phyloP scores from a whole-genome alignment of 1,284 basidiomycete genomes.

The Amylostereum chailletii region DNA sequence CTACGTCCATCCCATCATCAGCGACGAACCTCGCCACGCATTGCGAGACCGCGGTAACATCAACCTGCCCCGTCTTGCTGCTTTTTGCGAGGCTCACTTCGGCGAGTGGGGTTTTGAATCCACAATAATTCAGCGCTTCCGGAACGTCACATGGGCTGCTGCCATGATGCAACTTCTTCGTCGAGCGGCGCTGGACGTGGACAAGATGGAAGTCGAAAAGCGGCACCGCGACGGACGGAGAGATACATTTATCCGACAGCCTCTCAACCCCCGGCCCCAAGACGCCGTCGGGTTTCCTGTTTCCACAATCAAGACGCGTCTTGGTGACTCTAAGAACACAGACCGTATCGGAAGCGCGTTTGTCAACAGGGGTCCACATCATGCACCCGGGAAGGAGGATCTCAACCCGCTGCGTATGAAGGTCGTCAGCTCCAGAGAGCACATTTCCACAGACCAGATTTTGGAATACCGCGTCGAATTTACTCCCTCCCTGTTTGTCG shows the following conservation, averaged over 20 bases:
- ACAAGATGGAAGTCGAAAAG: slow-evolving; percentile 23
- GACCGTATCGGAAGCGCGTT: slow-evolving; percentile 26
- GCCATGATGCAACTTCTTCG: slow-evolving; percentile 31
- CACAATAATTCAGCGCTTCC: slow-evolving; percentile 31
- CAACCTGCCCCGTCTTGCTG: slow-evolving; percentile 35
- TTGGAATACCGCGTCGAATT: slow-evolving; percentile 35
- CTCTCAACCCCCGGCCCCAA: slow-evolving; percentile 12
- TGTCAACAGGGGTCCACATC: slow-evolving; percentile 19
- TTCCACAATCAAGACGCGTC: slow-evolving; percentile 22
- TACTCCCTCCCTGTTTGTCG: slow-evolving; percentile 29
- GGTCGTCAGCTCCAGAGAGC: slow-evolving; percentile 24
- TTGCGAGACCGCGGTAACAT: slow-evolving; percentile 24
- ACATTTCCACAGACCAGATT: slow-evolving; percentile 32
- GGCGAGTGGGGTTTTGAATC: slow-evolving; percentile 44
- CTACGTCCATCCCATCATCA: slow-evolving; percentile 35
- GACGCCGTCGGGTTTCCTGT: slow-evolving; percentile 27
- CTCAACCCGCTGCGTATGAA: slow-evolving; percentile 23
- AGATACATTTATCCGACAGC: slow-evolving; percentile 15
- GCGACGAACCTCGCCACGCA: slow-evolving; percentile 17
- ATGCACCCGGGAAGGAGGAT: slow-evolving; percentile 11
- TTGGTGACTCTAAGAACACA: slow-evolving; percentile 16
- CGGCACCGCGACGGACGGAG: slow-evolving; percentile 13
- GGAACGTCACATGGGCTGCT: slow-evolving; percentile 30
- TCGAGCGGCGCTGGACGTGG: slow-evolving; percentile 31
- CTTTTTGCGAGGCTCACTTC: slow-evolving; percentile 45